Base-by-base conservation (phyloP, 176 grass and related monocot genomes). In the Bromus sterilis region DNA sequence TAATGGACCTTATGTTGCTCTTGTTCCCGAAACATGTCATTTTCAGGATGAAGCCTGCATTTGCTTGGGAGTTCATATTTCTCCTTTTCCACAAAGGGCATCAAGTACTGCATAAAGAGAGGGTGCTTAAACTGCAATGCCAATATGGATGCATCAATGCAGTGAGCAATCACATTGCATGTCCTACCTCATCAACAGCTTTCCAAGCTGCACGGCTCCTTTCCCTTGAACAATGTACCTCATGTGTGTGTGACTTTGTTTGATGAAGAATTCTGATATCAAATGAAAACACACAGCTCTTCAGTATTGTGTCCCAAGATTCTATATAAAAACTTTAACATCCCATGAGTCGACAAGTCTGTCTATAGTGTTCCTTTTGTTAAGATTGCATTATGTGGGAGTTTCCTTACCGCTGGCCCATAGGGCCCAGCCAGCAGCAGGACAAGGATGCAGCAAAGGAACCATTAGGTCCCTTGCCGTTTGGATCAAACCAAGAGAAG, bases 11-110 rank as follows among this genome's bases (percentile, higher is more conserved):
- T 98, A 75, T 98, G 87, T 25, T 91, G 61, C 81, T 98, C 95
- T 78, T 98, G 95, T 85, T 94, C 95, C 33, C 86, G 90, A 56
- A 98, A 98, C 86, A 98, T 91, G 75, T 98, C 95, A 82, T 94
- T 98, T 77, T 89, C 80, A 53, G 86, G 86, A 86, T 68, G 78
- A 76, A 98, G 81, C 57, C 92, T 92, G 76, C 95, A 98, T 76
- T 93, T 93, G 21, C 85, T 93, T 80, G 92, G 84, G 43, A 98
- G 80, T 78, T 93, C 34, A 78, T 92, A 94, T 61, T 94, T 85
- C 76, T 98, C 92, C 75, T 93, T 92, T 48, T 98, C 90, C 79
- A 98, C 84, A 42, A 98, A 94, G 41, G 95, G 92, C 95, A 94
- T 88, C 85, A 98, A 86, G 89, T 93, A 94, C 95, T 98, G 88